Base-by-base conservation (phyloP, 306 rosid genomes). In the Fragaria vesca region DNA sequence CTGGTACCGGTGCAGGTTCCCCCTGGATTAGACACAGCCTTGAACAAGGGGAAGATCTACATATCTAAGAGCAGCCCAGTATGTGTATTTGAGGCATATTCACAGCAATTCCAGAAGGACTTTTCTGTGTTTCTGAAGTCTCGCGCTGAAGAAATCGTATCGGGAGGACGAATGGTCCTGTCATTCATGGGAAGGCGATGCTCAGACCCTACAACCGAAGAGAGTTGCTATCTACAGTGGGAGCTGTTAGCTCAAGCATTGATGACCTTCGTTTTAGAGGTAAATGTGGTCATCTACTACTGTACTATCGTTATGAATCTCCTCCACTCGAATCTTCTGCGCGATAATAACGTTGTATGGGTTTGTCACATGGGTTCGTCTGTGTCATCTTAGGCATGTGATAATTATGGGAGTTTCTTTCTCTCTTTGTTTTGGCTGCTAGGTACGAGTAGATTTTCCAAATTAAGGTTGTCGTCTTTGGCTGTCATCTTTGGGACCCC, bases 21-120 rank as follows among this genome's bases (percentile, higher is more conserved):
- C 0, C 30, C 4, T 17, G 88, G 85, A 0, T 61, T 86, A 46
- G 80, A 80, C 12, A 60, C n/a, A 12, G 75, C 46, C 9, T 17
- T 77, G 16, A 94, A 94, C 87, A 90, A 89, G 66, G 91, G 97
- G n/a, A 87, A 88, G 82, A 24, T 94, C 0, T 94, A 86, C 90
- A 48, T 91, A n/a, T 91, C 97, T 11, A 82, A 82, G 82, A 86
- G 82, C 69, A 94, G 94, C 74, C 90, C 96, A 0, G 6, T 71
- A 3, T 26, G 82, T 40, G 97, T 94, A 6, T 0, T 85, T 69
- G 87, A 90, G 4, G 93, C 96, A 6, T 94, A 90, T 70, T 63
- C 43, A 1, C 1, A 4, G 24, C 97, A 94, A 77, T 94, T 91
- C 12, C 63, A 76, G 6, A 78, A 76, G 26, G 94, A 94, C 47